Evolutionary conservation across 148 eudicot species (phyloP).

Genomic region (Selenicereus undatus): DNA sequence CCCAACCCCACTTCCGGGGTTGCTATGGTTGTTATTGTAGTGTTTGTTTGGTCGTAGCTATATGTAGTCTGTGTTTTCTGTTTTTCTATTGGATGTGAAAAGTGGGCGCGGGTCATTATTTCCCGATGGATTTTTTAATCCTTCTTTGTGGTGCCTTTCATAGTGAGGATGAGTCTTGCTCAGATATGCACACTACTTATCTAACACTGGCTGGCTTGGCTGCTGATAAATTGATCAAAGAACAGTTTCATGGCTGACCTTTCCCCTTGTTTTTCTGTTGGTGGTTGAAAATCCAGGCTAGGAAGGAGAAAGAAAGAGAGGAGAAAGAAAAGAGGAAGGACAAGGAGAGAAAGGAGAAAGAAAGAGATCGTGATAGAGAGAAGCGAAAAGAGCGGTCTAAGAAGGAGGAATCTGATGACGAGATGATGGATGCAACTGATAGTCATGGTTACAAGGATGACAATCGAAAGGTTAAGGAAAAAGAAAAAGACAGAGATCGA

Average conservation of each 20-base stretch:
- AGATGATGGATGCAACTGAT: constrained; percentile 52
- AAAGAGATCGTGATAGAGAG: constrained; percentile 64
- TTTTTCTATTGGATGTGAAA: background rate
- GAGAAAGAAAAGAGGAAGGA: constrained; percentile 65
- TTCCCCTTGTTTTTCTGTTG: constrained; percentile 15
- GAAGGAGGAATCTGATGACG: constrained; percentile 78
- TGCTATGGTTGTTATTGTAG: background rate
- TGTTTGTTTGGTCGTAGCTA: background rate
- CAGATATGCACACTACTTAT: background rate
- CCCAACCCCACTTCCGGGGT: background rate
- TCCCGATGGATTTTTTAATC: background rate
- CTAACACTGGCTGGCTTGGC: background rate
- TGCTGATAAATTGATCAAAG: background rate
- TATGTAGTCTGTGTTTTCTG: background rate
- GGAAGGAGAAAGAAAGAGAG: constrained; percentile 78
- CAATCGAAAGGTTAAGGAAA: constrained; percentile 66
- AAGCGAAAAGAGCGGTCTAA: constrained; percentile 73
- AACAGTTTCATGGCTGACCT: constrained; percentile 3
- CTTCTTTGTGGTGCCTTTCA: background rate
- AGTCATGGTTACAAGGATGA: constrained; percentile 54
- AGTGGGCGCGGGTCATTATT: background rate
- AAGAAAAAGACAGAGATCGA: constrained; percentile 56
- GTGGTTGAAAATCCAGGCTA: constrained; percentile 45
- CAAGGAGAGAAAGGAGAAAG: constrained; percentile 51
- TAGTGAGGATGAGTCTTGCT: background rate